Base-by-base conservation (phyloP, 202 grass and related monocot species). In the Hordeum pubiflorum region DNA sequence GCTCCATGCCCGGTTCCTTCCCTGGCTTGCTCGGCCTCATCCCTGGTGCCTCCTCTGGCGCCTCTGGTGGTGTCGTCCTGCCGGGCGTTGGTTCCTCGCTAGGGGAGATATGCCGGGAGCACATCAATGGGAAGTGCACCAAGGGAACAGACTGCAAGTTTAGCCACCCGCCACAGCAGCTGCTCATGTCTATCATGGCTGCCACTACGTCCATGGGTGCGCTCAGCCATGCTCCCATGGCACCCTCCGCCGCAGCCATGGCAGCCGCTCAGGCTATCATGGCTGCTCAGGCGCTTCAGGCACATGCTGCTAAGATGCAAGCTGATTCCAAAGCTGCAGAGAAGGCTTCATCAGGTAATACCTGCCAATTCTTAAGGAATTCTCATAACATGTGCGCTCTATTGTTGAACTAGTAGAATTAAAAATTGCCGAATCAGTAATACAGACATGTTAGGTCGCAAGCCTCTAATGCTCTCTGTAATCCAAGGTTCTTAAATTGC, bases 261-360 rank as follows among this genome's bases (percentile, higher is more conserved):
- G 92, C 96, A 33, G 92, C 92, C 8, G 96, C 96, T 38, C 96
- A 98, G 83, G 96, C 96, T 43, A 98, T 98, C 72, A 91, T 98
- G 86, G 96, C 96, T 56, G 88, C 96, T 9, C 88, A 93, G 70
- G 88, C 92, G 22, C 85, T 98, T 58, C 90, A 95, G 89, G 92
- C 90, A 39, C 96, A 98, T 79, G 92, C 86, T 69, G 84, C 89
- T 72, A 52, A 97, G 77, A 88, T 93, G 80, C 82, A 93, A 56
- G 72, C 82, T 9, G 83, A 88, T 37, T 63, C 79, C 67, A 93
- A 91, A n/a, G 75, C 86, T 3, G 44, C 76, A 9, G 81, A 60
- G 23, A 82, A 80, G 32, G 39, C 79, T 69, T 74, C 95, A 84
- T 74, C 95, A 84, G 92, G 86, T 95, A 82, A 34, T 55, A 11